Evolutionary conservation across 2,329 filamentous ascomycete genomes (phyloP).

Genomic region (Aspergillus pseudoglaucus): DNA sequence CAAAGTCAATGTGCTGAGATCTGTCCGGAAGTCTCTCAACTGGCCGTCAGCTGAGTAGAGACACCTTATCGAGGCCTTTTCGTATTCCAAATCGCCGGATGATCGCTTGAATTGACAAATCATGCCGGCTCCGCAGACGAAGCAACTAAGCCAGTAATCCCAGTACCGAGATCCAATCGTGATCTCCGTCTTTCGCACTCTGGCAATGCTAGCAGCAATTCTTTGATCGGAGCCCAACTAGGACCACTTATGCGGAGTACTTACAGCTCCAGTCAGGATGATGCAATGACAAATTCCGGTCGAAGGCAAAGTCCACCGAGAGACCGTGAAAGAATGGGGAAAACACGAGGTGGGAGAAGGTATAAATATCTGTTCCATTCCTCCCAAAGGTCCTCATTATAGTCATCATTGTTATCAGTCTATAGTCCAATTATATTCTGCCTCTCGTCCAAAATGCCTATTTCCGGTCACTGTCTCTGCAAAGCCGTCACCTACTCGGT

Average conservation of each 20-base stretch:
- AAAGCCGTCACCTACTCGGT: slow-evolving; percentile 64
- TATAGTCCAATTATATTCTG: slow-evolving; percentile 44
- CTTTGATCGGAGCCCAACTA: no score
- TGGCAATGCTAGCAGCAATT: no score
- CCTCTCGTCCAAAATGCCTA: slow-evolving; percentile 48
- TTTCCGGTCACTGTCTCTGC: slow-evolving; percentile 65
- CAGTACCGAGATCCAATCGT: neutral
- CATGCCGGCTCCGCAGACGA: no score
- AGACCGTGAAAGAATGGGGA: slow-evolving; percentile 36
- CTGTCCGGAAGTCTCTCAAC: no score
- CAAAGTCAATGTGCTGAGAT: no score
- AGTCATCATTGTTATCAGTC: slow-evolving; percentile 70
- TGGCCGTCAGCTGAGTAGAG: no score
- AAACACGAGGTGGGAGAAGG: neutral
- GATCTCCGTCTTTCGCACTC: no score
- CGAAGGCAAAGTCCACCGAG: slow-evolving; percentile 44
- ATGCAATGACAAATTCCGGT: slow-evolving; percentile 43
- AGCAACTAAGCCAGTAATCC: neutral
- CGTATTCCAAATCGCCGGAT: no score
- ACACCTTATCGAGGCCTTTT: no score
- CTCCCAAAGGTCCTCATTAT: slow-evolving; percentile 17
- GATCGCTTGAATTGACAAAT: no score
- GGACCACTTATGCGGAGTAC: no score
- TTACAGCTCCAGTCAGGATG: no score
- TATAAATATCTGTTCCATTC: slow-evolving; percentile 19